A percentile compares a stretch with the other conserved stretches of the same genome.
Conservation (phyloP, 2,329 filamentous ascomycete species). For the Ascochyta pisi region DNA sequence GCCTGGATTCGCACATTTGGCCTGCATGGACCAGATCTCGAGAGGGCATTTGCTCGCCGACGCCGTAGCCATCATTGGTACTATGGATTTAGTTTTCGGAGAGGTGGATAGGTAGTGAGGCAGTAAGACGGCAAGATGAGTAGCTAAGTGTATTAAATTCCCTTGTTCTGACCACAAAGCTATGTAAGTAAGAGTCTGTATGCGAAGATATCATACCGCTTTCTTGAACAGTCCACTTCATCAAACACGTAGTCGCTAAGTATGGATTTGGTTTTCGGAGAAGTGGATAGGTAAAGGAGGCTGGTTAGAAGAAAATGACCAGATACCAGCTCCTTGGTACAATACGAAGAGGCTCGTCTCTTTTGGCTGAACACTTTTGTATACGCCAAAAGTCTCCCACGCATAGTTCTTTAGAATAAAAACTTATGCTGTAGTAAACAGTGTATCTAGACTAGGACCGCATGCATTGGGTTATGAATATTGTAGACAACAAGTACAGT, state of each 20-base stretch:
- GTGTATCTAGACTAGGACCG: too few species aligned
- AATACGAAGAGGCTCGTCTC: too few species aligned
- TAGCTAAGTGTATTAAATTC: background rate
- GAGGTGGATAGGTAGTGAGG: constrained; percentile 32
- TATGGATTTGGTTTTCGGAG: too few species aligned
- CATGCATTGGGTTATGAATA: too few species aligned
- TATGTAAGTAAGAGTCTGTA: background rate
- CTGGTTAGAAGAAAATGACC: too few species aligned
- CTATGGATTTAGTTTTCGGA: constrained; percentile 50
- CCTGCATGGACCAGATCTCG: constrained; percentile 90
- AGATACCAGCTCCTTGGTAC: too few species aligned
- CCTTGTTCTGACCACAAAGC: background rate
- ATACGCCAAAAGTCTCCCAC: too few species aligned
- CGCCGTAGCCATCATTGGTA: constrained; percentile 90
- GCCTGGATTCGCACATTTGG: constrained; percentile 93
- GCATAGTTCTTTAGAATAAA: too few species aligned
- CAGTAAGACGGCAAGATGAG: background rate
- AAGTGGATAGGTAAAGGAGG: background rate
- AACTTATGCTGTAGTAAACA: too few species aligned
- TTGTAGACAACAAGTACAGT: too few species aligned
- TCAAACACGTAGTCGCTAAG: too few species aligned
- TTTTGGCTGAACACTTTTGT: too few species aligned
- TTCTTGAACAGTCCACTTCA: background rate
- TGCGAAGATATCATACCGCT: background rate
- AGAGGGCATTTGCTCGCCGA: constrained; percentile 94